Evolutionary conservation across 1,139 yeast genomes (phyloP).

Genomic region (Protomyces lactucae-debilis): DNA sequence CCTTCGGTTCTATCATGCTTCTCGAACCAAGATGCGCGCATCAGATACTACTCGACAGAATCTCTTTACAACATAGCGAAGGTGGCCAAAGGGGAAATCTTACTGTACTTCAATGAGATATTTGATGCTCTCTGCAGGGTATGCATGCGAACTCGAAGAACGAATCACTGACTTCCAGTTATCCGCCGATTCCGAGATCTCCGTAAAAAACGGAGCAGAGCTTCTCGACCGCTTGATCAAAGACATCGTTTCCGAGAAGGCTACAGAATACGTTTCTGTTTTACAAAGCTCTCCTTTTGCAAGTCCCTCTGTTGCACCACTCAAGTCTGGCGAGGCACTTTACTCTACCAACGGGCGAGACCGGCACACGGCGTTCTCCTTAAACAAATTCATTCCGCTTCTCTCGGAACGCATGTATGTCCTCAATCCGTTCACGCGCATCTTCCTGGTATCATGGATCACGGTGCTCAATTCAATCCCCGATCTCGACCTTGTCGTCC

Average conservation of each 20-base stretch:
- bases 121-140: constrained; percentile 81
- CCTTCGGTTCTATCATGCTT: constrained; percentile 94
- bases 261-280: constrained; percentile 76
- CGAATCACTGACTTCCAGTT: constrained; percentile 39
- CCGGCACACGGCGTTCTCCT: constrained; percentile 63
- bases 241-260: constrained; percentile 93
- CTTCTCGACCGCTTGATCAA: constrained; percentile 75
- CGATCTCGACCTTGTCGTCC: constrained; percentile 78
- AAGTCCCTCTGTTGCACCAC: constrained; percentile 27
- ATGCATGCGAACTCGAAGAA: background rate
- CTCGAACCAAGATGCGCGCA: constrained; percentile 94
- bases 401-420: constrained; percentile 86
- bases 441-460: constrained; percentile 89
- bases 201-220: constrained; percentile 95
- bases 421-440: constrained; percentile 77
- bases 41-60: constrained; percentile 95
- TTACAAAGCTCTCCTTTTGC: constrained; percentile 1
- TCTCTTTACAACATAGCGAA: constrained; percentile 93
- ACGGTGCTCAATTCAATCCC: constrained; percentile 88
- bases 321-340: constrained; percentile 31
- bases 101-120: constrained; percentile 85
- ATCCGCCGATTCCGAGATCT: constrained; percentile 85
- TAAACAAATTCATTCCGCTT: constrained; percentile 84
- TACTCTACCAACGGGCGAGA: background rate
- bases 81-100: constrained; percentile 91